Conservation (phyloP, 2,329 filamentous ascomycete genomes). For the Colletotrichum sp. region DNA sequence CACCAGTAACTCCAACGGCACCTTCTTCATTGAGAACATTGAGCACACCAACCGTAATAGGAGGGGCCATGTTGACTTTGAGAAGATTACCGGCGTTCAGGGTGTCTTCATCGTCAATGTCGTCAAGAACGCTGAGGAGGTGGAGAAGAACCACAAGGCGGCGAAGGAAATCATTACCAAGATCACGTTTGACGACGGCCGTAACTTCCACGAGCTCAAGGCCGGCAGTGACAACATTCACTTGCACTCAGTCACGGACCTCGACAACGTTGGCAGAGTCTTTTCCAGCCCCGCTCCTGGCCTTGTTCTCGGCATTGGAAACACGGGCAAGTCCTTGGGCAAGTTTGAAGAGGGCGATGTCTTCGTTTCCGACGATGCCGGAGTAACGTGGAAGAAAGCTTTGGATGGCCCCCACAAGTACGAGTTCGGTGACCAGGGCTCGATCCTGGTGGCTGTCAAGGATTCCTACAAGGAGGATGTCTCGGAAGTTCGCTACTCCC, state of each 20-base stretch:
- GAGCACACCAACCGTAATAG: conserved; percentile 89
- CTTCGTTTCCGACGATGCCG: conserved; percentile 90
- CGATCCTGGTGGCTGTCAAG: conserved; percentile 81
- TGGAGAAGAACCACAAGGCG: conserved; percentile 56
- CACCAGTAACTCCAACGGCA: conserved; percentile 97
- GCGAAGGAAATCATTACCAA: conserved; percentile 75
- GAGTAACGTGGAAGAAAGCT: conserved; percentile 79
- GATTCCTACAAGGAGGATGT: conserved; percentile 71
- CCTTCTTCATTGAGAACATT: conserved; percentile 90
- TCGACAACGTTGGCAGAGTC: conserved; percentile 81
- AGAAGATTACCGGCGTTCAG: conserved; percentile 90
- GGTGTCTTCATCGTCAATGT: conserved; percentile 90
- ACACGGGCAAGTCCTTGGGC: conserved; percentile 78
- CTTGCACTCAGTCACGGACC: conserved; percentile 88
- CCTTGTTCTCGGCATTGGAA: conserved; percentile 92
- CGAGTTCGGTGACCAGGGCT: conserved; percentile 93
- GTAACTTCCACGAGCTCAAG: conserved; percentile 79
- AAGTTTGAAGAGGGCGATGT: conserved; percentile 77
- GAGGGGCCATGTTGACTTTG: conserved; percentile 86
- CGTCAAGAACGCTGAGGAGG: conserved; percentile 84
- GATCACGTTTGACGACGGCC: conserved; percentile 95
- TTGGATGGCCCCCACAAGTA: conserved; percentile 89
- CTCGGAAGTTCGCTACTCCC: conserved; percentile 72
- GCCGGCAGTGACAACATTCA: conserved; percentile 74
- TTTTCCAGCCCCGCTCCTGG: conserved; percentile 95